phyloP scores from a whole-genome alignment of 805 yeast species.

The Isabelozyma pseudorhagii region DNA sequence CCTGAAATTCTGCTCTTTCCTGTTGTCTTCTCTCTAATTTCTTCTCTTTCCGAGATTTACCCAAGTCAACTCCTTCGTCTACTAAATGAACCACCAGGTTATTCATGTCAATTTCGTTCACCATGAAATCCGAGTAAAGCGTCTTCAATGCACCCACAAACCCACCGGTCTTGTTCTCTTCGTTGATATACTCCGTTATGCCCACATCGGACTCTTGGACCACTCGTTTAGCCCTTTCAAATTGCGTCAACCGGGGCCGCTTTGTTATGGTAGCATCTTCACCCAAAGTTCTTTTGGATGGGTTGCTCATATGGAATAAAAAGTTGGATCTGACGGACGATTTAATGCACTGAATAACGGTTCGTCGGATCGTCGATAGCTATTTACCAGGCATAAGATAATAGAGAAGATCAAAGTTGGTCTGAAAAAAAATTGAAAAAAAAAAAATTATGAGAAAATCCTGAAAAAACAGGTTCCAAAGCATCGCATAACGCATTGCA shows the following conservation, averaged over 20 bases:
- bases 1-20: slow-evolving; percentile 29
- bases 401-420: neutral
- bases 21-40: slow-evolving; percentile 41
- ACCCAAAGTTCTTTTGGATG: neutral
- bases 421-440: neutral
- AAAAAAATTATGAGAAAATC: neutral
- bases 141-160: slow-evolving; percentile 81
- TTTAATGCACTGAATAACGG: neutral
- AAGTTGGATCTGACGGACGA: neutral
- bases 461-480: neutral
- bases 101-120: slow-evolving; percentile 72
- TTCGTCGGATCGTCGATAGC: slow-evolving; percentile 1
- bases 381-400: neutral
- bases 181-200: slow-evolving; percentile 65
- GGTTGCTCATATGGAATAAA: neutral
- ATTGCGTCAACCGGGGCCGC: slow-evolving; percentile 2
- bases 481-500: too few relatives aligned
- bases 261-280: neutral
- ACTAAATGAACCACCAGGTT: slow-evolving; percentile 72
- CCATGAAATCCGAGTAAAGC: slow-evolving; percentile 89
- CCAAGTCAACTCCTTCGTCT: slow-evolving; percentile 65
- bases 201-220: slow-evolving; percentile 83
- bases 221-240: slow-evolving; percentile 30
- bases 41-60: slow-evolving; percentile 45
- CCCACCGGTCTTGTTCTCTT: slow-evolving; percentile 45